Evolutionary conservation across 2,329 filamentous ascomycete genomes (phyloP).

Genomic region (Sporothrix variecibatus): DNA sequence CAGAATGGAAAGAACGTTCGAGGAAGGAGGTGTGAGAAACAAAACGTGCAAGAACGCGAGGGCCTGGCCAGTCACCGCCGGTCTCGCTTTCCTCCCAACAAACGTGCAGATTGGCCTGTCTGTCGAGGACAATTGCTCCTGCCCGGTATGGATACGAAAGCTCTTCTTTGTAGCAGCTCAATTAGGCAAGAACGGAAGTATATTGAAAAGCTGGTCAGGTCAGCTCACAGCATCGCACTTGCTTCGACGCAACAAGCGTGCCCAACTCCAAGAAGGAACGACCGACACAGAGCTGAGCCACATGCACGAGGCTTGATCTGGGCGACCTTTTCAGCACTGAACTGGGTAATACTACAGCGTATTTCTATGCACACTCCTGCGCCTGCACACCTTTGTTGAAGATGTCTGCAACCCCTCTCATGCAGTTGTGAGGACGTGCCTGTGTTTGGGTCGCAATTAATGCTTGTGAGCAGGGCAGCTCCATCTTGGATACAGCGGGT

Average conservation of each 20-base stretch:
- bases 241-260: not conserved
- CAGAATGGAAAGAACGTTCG: not conserved
- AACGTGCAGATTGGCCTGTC: not conserved
- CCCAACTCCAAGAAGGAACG: constrained; percentile 11
- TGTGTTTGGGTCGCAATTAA: not conserved
- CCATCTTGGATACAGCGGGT: not conserved
- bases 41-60: not conserved
- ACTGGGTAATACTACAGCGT: not conserved
- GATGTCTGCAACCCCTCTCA: not conserved
- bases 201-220: not conserved
- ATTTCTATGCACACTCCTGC: not conserved
- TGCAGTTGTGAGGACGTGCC: constrained; percentile 5
- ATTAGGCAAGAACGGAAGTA: constrained; percentile 12
- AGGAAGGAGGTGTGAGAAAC: constrained; percentile 1
- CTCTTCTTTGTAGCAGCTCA: not conserved
- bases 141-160: not conserved
- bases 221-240: constrained; percentile 5
- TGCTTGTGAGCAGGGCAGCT: not conserved
- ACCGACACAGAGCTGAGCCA: constrained; percentile 7
- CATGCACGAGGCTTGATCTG: constrained; percentile 2
- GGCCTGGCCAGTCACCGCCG: constrained; percentile 13
- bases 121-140: constrained; percentile 1
- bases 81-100: constrained; percentile 14
- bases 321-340: not conserved
- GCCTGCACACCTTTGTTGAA: not conserved